Percentiles rank a stretch among this genome's conserved stretches.
phyloP scores from a whole-genome alignment of 257 asterid genomes.

The Solanum rostratum region DNA sequence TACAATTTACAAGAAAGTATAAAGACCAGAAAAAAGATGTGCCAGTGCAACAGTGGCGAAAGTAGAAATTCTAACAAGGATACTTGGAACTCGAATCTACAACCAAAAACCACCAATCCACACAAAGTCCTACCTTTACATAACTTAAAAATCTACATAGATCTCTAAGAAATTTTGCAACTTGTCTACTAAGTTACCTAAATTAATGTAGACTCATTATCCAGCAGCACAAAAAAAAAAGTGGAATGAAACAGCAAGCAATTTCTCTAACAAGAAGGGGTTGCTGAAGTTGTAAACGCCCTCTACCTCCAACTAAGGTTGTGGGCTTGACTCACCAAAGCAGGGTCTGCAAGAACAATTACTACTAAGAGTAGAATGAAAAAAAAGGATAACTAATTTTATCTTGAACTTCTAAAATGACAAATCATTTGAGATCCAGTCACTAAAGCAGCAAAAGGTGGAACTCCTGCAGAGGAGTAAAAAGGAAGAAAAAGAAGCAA shows the following conservation, averaged over 20 bases:
- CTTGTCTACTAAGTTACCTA: not conserved
- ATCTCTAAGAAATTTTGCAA: not conserved
- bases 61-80: not conserved
- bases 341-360: too few species aligned
- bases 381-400: not conserved
- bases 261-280: too few species aligned
- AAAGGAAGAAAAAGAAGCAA: not conserved
- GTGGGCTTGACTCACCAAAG: too few species aligned
- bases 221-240: not conserved
- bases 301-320: too few species aligned
- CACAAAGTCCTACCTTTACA: not conserved
- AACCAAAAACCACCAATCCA: not conserved
- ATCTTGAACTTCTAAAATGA: not conserved
- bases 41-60: not conserved
- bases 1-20: not conserved
- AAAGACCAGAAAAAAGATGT: not conserved
- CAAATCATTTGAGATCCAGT: not conserved
- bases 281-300: too few species aligned
- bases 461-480: not conserved
- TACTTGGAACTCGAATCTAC: not conserved
- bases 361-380: not conserved
- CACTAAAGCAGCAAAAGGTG: not conserved
- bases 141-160: not conserved
- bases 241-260: not conserved
- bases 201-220: not conserved